phyloP scores from a whole-genome alignment of 2,329 filamentous ascomycete genomes.

The Biscogniauxia mediterranea region DNA sequence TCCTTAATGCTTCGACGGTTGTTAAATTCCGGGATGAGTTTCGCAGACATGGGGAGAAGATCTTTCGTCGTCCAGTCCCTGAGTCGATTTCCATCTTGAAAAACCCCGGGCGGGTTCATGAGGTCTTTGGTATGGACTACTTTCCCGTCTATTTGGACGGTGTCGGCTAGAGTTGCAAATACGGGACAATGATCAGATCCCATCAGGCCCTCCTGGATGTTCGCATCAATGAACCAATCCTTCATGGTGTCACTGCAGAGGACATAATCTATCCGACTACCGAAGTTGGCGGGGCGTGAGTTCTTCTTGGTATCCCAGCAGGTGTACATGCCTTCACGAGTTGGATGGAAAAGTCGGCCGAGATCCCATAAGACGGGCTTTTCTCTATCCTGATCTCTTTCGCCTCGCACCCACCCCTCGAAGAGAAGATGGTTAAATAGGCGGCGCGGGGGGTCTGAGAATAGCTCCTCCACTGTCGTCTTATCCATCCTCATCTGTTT shows the following conservation, averaged over 20 bases:
- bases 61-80: conserved; percentile 66
- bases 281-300: conserved; percentile 91
- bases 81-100: conserved; percentile 62
- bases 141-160: conserved; percentile 49
- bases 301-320: conserved; percentile 97
- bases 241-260: conserved; percentile 78
- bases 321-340: conserved; percentile 88
- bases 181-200: conserved; percentile 97
- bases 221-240: conserved; percentile 73
- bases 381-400: conserved; percentile 68
- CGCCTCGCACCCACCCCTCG: conserved; percentile 65
- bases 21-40: conserved; percentile 83
- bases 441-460: conserved; percentile 68
- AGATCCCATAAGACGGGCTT: conserved; percentile 77
- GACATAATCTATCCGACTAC: conserved; percentile 90
- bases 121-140: conserved; percentile 63
- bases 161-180: conserved; percentile 70
- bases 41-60: conserved; percentile 73
- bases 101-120: conserved; percentile 75
- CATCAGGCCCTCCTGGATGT: conserved; percentile 92
- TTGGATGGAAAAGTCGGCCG: conserved; percentile 76
- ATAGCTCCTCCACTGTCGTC: conserved; percentile 67
- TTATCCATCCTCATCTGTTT: conserved; percentile 71
- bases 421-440: conserved; percentile 85
- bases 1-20: conserved; percentile 82